A percentile compares a stretch with the other conserved stretches of the same genome.
These are phyloP conservation scores for Cubamyces lactineus DNA, from an alignment of 768 basidiomycete genomes.

Conservation along the genomic window DNA sequence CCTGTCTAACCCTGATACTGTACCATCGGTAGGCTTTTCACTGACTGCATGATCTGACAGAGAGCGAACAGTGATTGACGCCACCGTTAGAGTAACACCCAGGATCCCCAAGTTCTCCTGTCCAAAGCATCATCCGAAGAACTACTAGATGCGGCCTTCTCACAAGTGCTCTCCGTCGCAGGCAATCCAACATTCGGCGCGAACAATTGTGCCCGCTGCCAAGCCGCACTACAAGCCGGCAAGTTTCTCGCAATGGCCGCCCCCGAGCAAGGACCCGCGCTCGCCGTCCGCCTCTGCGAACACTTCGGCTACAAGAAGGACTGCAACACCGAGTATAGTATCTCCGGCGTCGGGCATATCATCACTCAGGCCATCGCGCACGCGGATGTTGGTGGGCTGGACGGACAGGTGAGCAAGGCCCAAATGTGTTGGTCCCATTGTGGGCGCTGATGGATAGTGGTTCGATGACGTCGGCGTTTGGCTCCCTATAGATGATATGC, in stretches of 20 bases:
- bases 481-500: slow-evolving; percentile 8
- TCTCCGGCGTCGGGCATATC: slow-evolving; percentile 55
- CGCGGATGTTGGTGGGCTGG: slow-evolving; percentile 70
- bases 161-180: slow-evolving; percentile 59
- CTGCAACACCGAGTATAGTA: slow-evolving; percentile 54
- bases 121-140: slow-evolving; percentile 49
- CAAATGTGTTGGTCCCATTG: no score
- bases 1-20: slow-evolving; percentile 62
- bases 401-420: slow-evolving; percentile 59
- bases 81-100: slow-evolving; percentile 50
- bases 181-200: slow-evolving; percentile 54
- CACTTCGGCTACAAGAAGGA: slow-evolving; percentile 49
- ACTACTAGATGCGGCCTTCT: slow-evolving; percentile 55
- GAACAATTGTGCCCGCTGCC: slow-evolving; percentile 61
- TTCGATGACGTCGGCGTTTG: not conserved
- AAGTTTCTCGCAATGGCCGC: slow-evolving; percentile 69
- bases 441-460: not conserved
- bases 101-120: slow-evolving; percentile 69
- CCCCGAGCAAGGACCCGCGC: slow-evolving; percentile 58
- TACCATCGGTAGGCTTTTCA: slow-evolving; percentile 47
- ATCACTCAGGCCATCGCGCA: slow-evolving; percentile 74
- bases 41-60: no score
- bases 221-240: slow-evolving; percentile 59
- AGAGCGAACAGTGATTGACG: not conserved
- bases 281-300: slow-evolving; percentile 64